phyloP scores from a whole-genome alignment of 1,284 basidiomycete genomes.

The Sporisorium graminicola region DNA sequence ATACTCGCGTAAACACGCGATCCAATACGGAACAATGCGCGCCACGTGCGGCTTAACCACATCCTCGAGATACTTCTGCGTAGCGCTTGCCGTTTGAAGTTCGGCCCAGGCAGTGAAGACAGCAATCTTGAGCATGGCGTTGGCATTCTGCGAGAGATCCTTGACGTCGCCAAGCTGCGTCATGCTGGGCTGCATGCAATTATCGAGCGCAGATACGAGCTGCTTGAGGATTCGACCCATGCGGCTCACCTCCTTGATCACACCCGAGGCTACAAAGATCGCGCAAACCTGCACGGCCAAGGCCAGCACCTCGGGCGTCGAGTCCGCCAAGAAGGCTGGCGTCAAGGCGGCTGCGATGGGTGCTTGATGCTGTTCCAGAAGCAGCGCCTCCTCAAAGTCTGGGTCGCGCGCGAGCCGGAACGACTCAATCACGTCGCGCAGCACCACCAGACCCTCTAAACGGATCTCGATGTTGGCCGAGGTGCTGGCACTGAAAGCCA shows the following conservation, averaged over 20 bases:
- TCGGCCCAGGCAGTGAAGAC: conserved; percentile 96
- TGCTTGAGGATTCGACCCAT: conserved; percentile 96
- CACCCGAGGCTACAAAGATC: conserved; percentile 93
- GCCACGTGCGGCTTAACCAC: conserved; percentile 86
- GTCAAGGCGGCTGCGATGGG: conserved; percentile 98
- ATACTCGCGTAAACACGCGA: conserved; percentile 88
- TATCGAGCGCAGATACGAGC: conserved; percentile 80
- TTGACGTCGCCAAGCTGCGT: conserved; percentile 87
- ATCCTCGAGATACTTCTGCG: conserved; percentile 82
- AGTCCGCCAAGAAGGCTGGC: conserved; percentile 93
- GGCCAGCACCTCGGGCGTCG: conserved; percentile 93
- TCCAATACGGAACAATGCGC: conserved; percentile 85
- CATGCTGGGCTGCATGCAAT: conserved; percentile 79
- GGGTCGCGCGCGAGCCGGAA: conserved; percentile 90
- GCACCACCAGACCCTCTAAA: conserved; percentile 87
- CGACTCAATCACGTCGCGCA: conserved; percentile 92
- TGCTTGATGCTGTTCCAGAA: conserved; percentile 98
- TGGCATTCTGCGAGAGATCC: conserved; percentile 90
- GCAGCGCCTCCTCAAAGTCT: conserved; percentile 87
- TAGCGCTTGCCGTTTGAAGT: conserved; percentile 82
- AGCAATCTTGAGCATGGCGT: conserved; percentile 93
- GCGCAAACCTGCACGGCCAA: conserved; percentile 94
- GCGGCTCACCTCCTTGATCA: conserved; percentile 86
- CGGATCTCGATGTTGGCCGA: conserved; percentile 95
- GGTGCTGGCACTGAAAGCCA: conserved; percentile 97